Base-by-base conservation (phyloP, 2,329 filamentous ascomycete genomes). In the Epichloe bromicola region DNA sequence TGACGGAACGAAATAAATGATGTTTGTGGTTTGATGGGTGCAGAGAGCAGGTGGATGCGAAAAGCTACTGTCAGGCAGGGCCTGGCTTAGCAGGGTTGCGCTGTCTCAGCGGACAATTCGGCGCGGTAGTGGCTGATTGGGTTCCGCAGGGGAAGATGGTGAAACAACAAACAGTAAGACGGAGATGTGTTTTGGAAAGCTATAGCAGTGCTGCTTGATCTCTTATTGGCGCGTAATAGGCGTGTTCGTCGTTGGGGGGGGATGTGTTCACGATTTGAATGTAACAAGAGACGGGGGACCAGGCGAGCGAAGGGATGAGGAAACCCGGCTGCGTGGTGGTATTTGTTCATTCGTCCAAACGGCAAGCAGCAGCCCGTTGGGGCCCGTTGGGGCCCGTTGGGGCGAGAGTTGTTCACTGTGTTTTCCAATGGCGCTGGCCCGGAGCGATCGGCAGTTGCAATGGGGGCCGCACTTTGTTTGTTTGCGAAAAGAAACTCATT, bases 371-470 rank as follows among this genome's bases (percentile, higher is more conserved):
- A 23, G 14, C 7, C 10, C 34, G 14, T 15, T 12, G 14, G 7
- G 11, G 4, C 14, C 10, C 34, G 14, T 15, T 12, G 14, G 7
- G 11, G 4, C 14, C 19, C 23, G 23, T 26, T 2, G 23, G 23
- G 23, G 23, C 23, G 23, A 26, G 26, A 30, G 26, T 30, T 30
- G 26, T 30, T 30, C 26, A 30, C 23, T 37, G n/a, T n/a, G 19
- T 7, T 26, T 26, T 26, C 23, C 23, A 26, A 7, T 30, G 8
- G 7, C 11, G 23, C 46, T 23, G 39, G 11, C 19, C 48, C 51
- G 51, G 51, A 46, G 45, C 45, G 48, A 53, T 51, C 49, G 52
- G 52, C 52, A 53, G 52, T 51, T 46, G 49, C 41, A 46, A 50
- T 34, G 44, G 39, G 17, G 45, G 34, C 6, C 42, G 36, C 20